These are phyloP conservation scores for Maudiozyma bulderi DNA, from an alignment of 805 yeast genomes.

Conservation along the genomic window DNA sequence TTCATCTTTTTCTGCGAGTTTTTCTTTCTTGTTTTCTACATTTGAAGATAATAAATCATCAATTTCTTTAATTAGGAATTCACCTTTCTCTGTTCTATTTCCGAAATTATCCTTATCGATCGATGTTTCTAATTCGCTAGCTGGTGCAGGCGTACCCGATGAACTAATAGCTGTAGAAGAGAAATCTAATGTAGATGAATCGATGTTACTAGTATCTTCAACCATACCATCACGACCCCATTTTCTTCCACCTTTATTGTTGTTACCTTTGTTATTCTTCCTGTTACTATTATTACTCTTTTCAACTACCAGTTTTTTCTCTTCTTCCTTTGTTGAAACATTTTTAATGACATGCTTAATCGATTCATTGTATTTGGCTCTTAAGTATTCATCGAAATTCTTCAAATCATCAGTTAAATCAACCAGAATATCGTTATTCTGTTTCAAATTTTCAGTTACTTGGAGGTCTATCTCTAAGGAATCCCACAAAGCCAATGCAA, in stretches of 20 bases:
- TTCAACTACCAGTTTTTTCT: background rate
- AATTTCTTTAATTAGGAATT: constrained; percentile 57
- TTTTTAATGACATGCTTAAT: constrained; percentile 5
- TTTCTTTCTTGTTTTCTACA: constrained; percentile 17
- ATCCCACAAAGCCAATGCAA: constrained; percentile 30
- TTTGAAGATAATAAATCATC: constrained; percentile 28
- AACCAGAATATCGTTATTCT: constrained; percentile 21
- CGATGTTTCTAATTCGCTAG: constrained; percentile 7
- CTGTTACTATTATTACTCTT: constrained; percentile 8
- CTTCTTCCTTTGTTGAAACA: background rate
- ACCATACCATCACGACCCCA: constrained; percentile 59
- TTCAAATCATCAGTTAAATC: constrained; percentile 28
- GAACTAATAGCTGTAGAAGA: constrained; percentile 29
- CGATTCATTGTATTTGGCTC: constrained; percentile 25
- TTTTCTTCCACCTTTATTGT: constrained; percentile 36
- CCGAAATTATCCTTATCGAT: constrained; percentile 33
- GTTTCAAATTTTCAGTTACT: constrained; percentile 27
- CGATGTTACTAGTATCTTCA: constrained; percentile 34
- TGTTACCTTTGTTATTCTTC: background rate
- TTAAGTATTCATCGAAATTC: constrained; percentile 33
- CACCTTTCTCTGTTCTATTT: constrained; percentile 38
- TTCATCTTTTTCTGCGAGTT: constrained; percentile 32
- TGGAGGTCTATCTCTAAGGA: constrained; percentile 25
- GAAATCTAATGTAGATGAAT: constrained; percentile 42
- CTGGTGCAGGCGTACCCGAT: constrained; percentile 5